Conservation (phyloP, 257 asterid genomes). For the Solanum chiquidenum region DNA sequence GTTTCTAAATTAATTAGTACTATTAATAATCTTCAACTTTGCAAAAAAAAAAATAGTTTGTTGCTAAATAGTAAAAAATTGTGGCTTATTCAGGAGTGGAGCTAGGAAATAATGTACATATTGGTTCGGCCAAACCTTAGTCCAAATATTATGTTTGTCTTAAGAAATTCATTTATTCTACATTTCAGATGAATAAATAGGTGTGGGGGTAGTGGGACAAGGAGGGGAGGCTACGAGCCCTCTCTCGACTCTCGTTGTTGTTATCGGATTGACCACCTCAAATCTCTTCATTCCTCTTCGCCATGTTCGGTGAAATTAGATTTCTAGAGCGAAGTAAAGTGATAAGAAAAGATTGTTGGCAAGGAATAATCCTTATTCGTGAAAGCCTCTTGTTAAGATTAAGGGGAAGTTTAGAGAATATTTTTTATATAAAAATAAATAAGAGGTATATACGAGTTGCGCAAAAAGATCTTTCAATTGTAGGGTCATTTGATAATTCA, state of each 20-base stretch:
- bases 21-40: not conserved
- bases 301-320: not conserved
- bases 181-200: not conserved
- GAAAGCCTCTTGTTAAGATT: not conserved
- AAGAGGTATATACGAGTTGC: not conserved
- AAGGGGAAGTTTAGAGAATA: not conserved
- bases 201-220: not conserved
- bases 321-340: too few relatives aligned
- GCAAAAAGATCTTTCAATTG: not conserved
- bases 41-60: not conserved
- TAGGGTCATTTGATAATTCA: not conserved
- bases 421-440: not conserved
- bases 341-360: not conserved
- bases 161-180: too few relatives aligned
- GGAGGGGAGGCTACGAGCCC: not conserved
- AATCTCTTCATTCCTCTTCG: not conserved
- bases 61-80: not conserved
- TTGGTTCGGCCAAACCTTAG: fast-evolving
- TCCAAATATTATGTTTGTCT: not conserved
- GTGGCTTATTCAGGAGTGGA: not conserved
- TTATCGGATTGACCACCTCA: not conserved
- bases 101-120: not conserved
- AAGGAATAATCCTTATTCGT: too few relatives aligned
- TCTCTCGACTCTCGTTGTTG: not conserved
- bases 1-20: not conserved